A percentile compares a stretch with the other conserved stretches of the same genome.
phyloP scores from a whole-genome alignment of 495 filamentous ascomycete genomes.

The Talaromyces thailandensis region DNA sequence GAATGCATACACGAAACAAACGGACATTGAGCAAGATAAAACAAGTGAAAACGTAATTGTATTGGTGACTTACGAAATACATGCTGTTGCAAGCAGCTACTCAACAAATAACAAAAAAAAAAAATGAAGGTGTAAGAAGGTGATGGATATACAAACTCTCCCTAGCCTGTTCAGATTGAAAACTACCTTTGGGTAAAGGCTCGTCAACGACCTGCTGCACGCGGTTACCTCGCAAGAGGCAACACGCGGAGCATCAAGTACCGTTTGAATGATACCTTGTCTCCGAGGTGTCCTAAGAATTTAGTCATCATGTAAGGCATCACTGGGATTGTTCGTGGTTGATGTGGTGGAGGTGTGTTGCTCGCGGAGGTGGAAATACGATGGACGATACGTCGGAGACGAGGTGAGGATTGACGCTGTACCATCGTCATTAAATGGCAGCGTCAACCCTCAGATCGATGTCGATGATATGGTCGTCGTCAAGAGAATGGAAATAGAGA shows the following conservation, averaged over 20 bases:
- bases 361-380: neutral
- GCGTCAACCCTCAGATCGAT: neutral
- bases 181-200: slow-evolving; percentile 28
- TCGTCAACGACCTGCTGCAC: slow-evolving; percentile 29
- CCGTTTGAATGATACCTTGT: slow-evolving; percentile 7
- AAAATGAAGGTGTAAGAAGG: neutral
- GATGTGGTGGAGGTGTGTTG: neutral
- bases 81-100: neutral
- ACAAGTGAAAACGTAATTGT: neutral
- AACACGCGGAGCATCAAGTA: slow-evolving; percentile 23
- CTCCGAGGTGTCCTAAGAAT: slow-evolving; percentile 21
- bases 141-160: slow-evolving; percentile 3
- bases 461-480: neutral
- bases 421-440: slow-evolving; percentile 1
- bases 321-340: slow-evolving; percentile 4
- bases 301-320: slow-evolving; percentile 25
- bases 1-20: neutral
- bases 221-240: slow-evolving; percentile 17
- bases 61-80: neutral
- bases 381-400: neutral
- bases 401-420: neutral
- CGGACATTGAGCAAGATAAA: neutral
- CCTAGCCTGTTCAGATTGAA: slow-evolving; percentile 24
- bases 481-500: neutral
- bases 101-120: neutral